These are phyloP conservation scores for Polyporus arcularius DNA, from an alignment of 768 basidiomycete species.

Conservation along the genomic window DNA sequence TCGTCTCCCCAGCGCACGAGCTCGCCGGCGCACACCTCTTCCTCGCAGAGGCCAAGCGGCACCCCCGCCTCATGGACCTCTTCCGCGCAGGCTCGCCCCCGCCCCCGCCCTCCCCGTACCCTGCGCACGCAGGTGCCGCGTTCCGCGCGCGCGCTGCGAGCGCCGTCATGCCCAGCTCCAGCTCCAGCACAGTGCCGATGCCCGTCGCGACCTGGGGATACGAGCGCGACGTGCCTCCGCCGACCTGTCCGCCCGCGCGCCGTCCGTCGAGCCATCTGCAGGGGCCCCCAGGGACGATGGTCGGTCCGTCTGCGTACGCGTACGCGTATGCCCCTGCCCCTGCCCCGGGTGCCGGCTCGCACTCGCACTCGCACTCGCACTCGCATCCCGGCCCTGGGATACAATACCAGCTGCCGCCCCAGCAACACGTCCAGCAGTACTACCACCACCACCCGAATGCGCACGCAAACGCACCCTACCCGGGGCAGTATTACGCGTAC, in stretches of 20 bases:
- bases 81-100: slow-evolving; percentile 53
- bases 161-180: neutral
- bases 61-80: slow-evolving; percentile 52
- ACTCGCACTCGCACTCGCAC: neutral
- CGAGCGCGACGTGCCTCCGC: slow-evolving; percentile 17
- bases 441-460: no score
- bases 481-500: neutral
- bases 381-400: neutral
- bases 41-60: slow-evolving; percentile 55
- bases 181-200: neutral
- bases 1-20: slow-evolving; percentile 32
- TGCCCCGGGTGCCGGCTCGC: neutral
- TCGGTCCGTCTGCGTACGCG: neutral
- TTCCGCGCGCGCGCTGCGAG: slow-evolving; percentile 15
- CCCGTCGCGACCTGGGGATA: slow-evolving; percentile 16
- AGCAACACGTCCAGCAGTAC: neutral
- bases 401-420: neutral
- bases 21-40: slow-evolving; percentile 54
- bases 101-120: slow-evolving; percentile 36
- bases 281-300: neutral
- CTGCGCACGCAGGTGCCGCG: neutral
- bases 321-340: neutral
- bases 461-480: neutral
- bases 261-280: neutral
- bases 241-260: slow-evolving; percentile 6